phyloP scores from a whole-genome alignment of 2,329 filamentous ascomycete species.

The Aureobasidium sp. region DNA sequence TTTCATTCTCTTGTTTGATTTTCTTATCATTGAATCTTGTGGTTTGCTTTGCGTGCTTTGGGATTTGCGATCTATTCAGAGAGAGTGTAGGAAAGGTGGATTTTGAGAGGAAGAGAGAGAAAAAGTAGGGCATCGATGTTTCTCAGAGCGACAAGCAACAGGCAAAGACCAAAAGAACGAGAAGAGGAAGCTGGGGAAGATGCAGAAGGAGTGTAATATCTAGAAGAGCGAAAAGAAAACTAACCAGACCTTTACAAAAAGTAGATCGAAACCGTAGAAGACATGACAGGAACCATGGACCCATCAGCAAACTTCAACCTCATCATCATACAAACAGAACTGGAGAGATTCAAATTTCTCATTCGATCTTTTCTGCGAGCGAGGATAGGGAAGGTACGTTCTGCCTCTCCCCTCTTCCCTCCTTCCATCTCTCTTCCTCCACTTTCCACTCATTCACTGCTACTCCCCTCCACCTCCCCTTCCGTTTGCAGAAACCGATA shows the following conservation, averaged over 20 bases:
- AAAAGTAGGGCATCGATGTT: too few relatives aligned
- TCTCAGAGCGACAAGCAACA: too few relatives aligned
- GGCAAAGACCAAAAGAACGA: too few relatives aligned
- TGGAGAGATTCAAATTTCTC: conserved; percentile 89
- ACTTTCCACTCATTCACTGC: too few relatives aligned
- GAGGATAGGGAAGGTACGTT: conserved; percentile 69
- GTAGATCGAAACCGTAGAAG: conserved; percentile 42
- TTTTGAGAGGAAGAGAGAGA: neutral
- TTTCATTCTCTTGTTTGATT: neutral
- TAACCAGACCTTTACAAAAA: neutral
- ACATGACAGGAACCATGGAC: conserved; percentile 73
- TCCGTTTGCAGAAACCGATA: neutral
- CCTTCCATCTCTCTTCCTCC: too few relatives aligned
- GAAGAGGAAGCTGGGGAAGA: too few relatives aligned
- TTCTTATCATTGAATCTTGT: too few relatives aligned
- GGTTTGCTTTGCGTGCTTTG: too few relatives aligned
- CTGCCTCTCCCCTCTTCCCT: too few relatives aligned
- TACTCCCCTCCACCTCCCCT: neutral
- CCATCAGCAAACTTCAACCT: conserved; percentile 86
- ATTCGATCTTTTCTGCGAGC: conserved; percentile 74
- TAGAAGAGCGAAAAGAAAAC: neutral
- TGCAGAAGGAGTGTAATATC: too few relatives aligned
- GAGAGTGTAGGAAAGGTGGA: neutral
- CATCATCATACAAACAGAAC: conserved; percentile 92
- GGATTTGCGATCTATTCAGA: too few relatives aligned